Evolutionary conservation across 2,329 filamentous ascomycete genomes (phyloP).

Genomic region (Aspergillus amoenus): DNA sequence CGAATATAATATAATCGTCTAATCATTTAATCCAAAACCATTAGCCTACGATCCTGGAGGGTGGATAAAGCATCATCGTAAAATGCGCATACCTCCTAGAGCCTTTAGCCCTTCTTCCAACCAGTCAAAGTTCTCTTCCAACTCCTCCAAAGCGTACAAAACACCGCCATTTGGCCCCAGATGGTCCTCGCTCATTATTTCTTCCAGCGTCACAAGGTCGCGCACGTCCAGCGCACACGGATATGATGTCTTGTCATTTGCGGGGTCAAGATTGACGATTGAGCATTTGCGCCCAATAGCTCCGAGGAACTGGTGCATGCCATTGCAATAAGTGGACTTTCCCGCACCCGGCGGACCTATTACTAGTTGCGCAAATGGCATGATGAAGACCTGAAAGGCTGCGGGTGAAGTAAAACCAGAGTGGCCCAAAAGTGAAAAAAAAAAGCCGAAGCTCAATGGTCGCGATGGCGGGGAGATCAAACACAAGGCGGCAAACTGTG

Average conservation of each 20-base stretch:
- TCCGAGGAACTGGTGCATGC: constrained; percentile 97
- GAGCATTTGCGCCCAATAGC: constrained; percentile 94
- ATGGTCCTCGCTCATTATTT: constrained; percentile 89
- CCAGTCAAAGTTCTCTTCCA: constrained; percentile 94
- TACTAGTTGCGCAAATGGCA: constrained; percentile 73
- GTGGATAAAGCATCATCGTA: neutral
- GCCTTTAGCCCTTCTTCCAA: constrained; percentile 76
- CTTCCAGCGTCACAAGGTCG: constrained; percentile 82
- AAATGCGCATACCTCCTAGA: constrained; percentile 56
- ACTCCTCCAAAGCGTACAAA: constrained; percentile 88
- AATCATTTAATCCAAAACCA: neutral
- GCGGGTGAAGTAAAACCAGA: too few species aligned
- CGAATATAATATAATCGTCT: constrained; percentile 92
- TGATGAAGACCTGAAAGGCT: constrained; percentile 23
- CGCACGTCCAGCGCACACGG: constrained; percentile 88
- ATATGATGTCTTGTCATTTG: constrained; percentile 90
- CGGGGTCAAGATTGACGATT: constrained; percentile 93
- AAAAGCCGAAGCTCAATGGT: neutral
- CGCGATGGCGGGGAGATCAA: constrained; percentile 24
- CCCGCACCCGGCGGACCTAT: constrained; percentile 93
- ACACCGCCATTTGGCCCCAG: constrained; percentile 91
- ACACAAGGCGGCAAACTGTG: constrained; percentile 26
- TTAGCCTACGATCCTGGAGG: constrained; percentile 2
- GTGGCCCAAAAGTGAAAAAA: neutral
- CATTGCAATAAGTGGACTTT: constrained; percentile 98